Evolutionary conservation across 208 protist species (phyloP), one percentile per base, ranked within the genome.

Genomic region (Trypanosoma mega): DNA sequence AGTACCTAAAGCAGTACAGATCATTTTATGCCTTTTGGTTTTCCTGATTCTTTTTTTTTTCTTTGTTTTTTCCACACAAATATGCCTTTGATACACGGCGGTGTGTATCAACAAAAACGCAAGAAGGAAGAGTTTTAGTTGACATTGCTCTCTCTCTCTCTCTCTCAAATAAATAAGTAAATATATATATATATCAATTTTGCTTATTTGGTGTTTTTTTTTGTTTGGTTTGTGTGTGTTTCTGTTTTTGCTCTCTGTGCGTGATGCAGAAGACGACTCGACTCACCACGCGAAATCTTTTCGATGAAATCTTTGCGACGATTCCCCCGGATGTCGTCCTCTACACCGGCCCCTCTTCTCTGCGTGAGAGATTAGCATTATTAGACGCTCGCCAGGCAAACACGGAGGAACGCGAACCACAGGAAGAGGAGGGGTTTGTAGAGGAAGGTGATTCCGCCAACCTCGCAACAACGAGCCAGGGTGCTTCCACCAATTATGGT

Each of bases 271-370:
- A 58, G 16, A 20, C 26, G 24, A 0, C 64, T 44, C 54, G 64
- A 52, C 37, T 63, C 27, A 70, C 64, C 2, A 58, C 64, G 24
- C 29, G 64, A 34, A 92, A 85, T 18, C 68, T 92, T 0, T 92
- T 92, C 59, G 85, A 92, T 49, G 79, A 72, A 9, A 57, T 92
- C 29, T 92, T 92, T 49, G 65, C 66, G 16, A 71, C 64, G 37
- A 79, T 92, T 23, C 85, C 85, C 0, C 76, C 76, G 0, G 71
- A 85, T 64, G 73, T 78, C 2, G 55, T 76, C 43, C 68, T 92
- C 8, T 63, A 92, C 62, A 78, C 74, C 8, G 80, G 80, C 12
- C 73, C 85, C 18, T 61, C 66, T 0, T 69, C 73, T 16, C 54
- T 87, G 30, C 49, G 55, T 18, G 85, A 92, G 70, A 80, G 72